phyloP scores from a whole-genome alignment of 805 yeast genomes.

The Zygotorulaspora sp. region DNA sequence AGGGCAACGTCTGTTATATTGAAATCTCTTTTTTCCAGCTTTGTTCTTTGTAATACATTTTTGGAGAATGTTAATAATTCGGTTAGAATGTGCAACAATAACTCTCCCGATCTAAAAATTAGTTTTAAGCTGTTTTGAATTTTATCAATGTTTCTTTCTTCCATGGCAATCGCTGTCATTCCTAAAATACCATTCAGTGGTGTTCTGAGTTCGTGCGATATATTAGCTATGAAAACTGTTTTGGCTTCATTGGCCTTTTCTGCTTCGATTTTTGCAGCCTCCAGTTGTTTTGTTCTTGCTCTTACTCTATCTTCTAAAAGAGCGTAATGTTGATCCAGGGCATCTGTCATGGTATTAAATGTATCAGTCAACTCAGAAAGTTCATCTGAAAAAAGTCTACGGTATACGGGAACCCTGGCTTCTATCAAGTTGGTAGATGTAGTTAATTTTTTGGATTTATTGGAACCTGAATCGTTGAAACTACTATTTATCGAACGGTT shows the following conservation, averaged over 20 bases:
- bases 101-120: slow-evolving; percentile 87
- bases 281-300: slow-evolving; percentile 81
- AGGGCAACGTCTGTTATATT: slow-evolving; percentile 73
- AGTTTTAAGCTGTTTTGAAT: slow-evolving; percentile 73
- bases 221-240: slow-evolving; percentile 87
- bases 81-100: slow-evolving; percentile 80
- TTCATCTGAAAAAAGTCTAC: slow-evolving; percentile 70
- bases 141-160: slow-evolving; percentile 63
- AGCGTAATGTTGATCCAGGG: slow-evolving; percentile 75
- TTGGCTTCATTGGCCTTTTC: slow-evolving; percentile 96
- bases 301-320: slow-evolving; percentile 84
- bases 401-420: slow-evolving; percentile 43
- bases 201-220: slow-evolving; percentile 89
- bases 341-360: slow-evolving; percentile 87
- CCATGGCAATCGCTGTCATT: slow-evolving; percentile 91
- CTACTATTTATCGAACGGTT: slow-evolving; percentile 8
- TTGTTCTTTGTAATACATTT: slow-evolving; percentile 78
- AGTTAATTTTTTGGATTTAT: slow-evolving; percentile 20
- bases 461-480: slow-evolving; percentile 17
- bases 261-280: slow-evolving; percentile 81
- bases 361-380: slow-evolving; percentile 83
- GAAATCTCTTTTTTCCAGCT: slow-evolving; percentile 78
- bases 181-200: slow-evolving; percentile 96
- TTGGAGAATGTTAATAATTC: slow-evolving; percentile 87
- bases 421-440: slow-evolving; percentile 36